These are phyloP conservation scores for Solanum hybrid DNA, from an alignment of 305 asterid species.

Conservation along the genomic window DNA sequence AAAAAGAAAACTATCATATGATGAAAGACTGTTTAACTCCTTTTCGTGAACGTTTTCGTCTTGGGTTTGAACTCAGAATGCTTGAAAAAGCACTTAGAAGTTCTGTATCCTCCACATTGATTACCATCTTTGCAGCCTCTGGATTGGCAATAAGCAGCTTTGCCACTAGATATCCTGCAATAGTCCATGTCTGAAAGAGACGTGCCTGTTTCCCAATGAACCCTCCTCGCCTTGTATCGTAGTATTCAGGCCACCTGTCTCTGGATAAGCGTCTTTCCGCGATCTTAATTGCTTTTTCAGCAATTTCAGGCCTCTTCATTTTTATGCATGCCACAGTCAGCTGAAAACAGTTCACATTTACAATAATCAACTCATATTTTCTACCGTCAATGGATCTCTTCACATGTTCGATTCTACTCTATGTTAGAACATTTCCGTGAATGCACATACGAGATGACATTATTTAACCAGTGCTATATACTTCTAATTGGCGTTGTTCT, in stretches of 20 bases:
- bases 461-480: background rate
- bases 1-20: slow-evolving; percentile 19
- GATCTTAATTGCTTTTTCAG: slow-evolving; percentile 66
- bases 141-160: slow-evolving; percentile 74
- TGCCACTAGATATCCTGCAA: slow-evolving; percentile 85
- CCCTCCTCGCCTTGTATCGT: slow-evolving; percentile 83
- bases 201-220: slow-evolving; percentile 89
- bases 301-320: slow-evolving; percentile 80
- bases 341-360: slow-evolving; percentile 24
- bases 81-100: slow-evolving; percentile 58
- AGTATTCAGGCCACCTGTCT: slow-evolving; percentile 95
- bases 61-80: slow-evolving; percentile 50
- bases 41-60: slow-evolving; percentile 55
- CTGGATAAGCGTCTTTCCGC: slow-evolving; percentile 56
- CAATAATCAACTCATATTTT: background rate
- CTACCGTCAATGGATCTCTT: background rate
- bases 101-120: slow-evolving; percentile 64
- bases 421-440: background rate
- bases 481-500: background rate
- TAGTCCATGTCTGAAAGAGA: slow-evolving; percentile 83
- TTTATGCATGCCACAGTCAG: slow-evolving; percentile 85
- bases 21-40: slow-evolving; percentile 54
- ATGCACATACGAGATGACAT: background rate
- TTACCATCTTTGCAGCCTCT: slow-evolving; percentile 57
- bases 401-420: background rate